Evolutionary conservation across 495 filamentous ascomycete species (phyloP), one percentile per base, ranked within the genome.

Genomic region (Rostrohypoxylon terebratum): DNA sequence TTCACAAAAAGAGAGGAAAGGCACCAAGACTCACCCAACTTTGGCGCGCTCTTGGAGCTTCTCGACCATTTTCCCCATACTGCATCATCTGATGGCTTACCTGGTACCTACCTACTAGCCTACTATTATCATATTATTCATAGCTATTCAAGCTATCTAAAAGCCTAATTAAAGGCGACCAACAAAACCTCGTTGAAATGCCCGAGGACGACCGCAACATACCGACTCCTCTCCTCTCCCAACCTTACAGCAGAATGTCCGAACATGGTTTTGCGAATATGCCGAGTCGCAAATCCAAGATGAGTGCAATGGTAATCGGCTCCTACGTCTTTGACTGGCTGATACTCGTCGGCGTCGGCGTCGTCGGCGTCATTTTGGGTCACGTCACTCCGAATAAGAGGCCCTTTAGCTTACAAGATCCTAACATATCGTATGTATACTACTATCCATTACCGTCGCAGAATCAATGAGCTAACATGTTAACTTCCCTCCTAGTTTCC

Each of bases 401-500:
- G 61, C 85, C 83, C 21, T 88, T 87, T 59, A 79, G 80, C 44
- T 77, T 85, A 58, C 61, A 78, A 51, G 82, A 88, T 53, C 77
- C 75, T 55, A 80, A 84, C 60, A 82, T 81, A 44, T 80, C 81
- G 80, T 86, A 78, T 47, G 83, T 78, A 25, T 78, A 0, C 14
- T 78, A 0, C 14, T 51, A 62, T 67, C 48, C 21, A n/a, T 9
- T 16, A 10, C 33, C 28, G 34, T 44, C 55, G 55, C 55, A 20
- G 33, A 82, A 84, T 59, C 81, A 88, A 65, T 85, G 80, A 81
- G 87, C 42, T 83, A 87, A 68, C 86, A 86, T 84, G 88, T 74
- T 90, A 88, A 75, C 84, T 81, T 72, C 87, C 87, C 87, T 87
- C 71, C 7, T 58, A 86, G 83, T 31, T 96, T 94, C 66, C 93